Percentiles rank a stretch among this genome's conserved stretches.
These are phyloP conservation scores for Fusarium paranaense DNA, from an alignment of 2,329 filamentous ascomycete genomes.

Conservation along the genomic window DNA sequence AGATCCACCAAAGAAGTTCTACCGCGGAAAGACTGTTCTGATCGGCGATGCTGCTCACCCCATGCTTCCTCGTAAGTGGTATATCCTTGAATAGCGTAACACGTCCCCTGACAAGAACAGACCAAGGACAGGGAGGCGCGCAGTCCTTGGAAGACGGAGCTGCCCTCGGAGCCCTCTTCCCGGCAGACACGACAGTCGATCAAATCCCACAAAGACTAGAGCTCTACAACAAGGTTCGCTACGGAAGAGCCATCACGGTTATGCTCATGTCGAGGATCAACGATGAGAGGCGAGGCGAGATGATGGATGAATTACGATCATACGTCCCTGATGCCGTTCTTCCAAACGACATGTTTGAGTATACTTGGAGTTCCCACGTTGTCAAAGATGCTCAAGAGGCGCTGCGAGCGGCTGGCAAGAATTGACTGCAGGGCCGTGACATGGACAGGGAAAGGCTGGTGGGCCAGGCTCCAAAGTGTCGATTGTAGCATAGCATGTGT, in stretches of 20 bases:
- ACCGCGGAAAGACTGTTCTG: constrained; percentile 6
- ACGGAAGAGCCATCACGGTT: background rate
- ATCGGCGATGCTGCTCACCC: constrained; percentile 25
- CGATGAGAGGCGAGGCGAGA: constrained; percentile 1
- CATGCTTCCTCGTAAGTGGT: constrained; percentile 18
- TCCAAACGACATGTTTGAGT: background rate
- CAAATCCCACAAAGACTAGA: background rate
- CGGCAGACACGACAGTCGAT: background rate
- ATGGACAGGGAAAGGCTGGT: background rate
- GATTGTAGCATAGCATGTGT: background rate
- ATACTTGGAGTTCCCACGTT: background rate
- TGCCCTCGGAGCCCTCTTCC: constrained; percentile 11
- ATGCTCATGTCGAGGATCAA: constrained; percentile 17
- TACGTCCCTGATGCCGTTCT: constrained; percentile 4
- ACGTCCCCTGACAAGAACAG: background rate
- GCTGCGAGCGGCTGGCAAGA: background rate
- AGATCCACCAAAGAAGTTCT: constrained; percentile 2
- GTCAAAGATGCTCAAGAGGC: background rate
- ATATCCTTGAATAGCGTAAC: accelerated
- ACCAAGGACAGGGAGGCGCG: constrained; percentile 23
- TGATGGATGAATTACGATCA: constrained; percentile 11
- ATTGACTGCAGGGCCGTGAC: background rate
- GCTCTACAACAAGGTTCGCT: constrained; percentile 16
- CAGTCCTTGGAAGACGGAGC: constrained; percentile 21
- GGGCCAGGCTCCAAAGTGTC: background rate